These are phyloP conservation scores for Ramaria sp. DNA, from an alignment of 768 basidiomycete genomes.

Conservation along the genomic window DNA sequence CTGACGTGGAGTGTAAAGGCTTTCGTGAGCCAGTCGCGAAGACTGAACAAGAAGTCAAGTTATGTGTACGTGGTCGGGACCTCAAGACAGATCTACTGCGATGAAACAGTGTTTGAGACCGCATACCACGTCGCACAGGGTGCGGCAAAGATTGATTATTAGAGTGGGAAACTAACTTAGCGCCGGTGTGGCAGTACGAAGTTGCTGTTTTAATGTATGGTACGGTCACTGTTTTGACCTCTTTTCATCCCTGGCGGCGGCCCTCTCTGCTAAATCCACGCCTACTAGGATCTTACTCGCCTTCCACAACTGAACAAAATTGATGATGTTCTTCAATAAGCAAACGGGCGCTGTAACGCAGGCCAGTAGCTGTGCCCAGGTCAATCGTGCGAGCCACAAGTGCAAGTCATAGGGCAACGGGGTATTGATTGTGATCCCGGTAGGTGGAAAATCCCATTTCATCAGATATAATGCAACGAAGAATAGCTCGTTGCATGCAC, in stretches of 20 bases:
- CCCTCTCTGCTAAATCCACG: slow-evolving; percentile 81
- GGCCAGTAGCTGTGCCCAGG: slow-evolving; percentile 72
- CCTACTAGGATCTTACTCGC: slow-evolving; percentile 91
- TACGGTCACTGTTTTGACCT: slow-evolving; percentile 8
- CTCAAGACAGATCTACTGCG: slow-evolving; percentile 12
- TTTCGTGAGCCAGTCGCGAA: neutral
- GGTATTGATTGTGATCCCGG: slow-evolving; percentile 32
- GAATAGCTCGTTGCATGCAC: slow-evolving; percentile 92
- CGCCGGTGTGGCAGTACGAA: neutral
- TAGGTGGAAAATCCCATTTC: slow-evolving; percentile 68
- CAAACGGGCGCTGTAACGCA: slow-evolving; percentile 54
- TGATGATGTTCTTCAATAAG: slow-evolving; percentile 81
- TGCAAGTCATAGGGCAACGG: slow-evolving; percentile 12
- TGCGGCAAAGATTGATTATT: neutral
- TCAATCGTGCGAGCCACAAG: slow-evolving; percentile 31
- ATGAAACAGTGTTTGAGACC: slow-evolving; percentile 25
- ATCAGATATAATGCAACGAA: slow-evolving; percentile 92
- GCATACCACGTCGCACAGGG: slow-evolving; percentile 18
- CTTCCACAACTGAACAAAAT: slow-evolving; percentile 96
- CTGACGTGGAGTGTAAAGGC: slow-evolving; percentile 9
- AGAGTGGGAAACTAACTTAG: slow-evolving; percentile 6
- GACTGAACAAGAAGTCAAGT: neutral
- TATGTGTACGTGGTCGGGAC: neutral
- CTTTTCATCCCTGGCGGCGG: slow-evolving; percentile 41
- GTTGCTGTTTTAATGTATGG: slow-evolving; percentile 7